These are phyloP conservation scores for Pseudozyma thailandica DNA, from an alignment of 1,284 basidiomycete genomes.

Conservation along the genomic window DNA sequence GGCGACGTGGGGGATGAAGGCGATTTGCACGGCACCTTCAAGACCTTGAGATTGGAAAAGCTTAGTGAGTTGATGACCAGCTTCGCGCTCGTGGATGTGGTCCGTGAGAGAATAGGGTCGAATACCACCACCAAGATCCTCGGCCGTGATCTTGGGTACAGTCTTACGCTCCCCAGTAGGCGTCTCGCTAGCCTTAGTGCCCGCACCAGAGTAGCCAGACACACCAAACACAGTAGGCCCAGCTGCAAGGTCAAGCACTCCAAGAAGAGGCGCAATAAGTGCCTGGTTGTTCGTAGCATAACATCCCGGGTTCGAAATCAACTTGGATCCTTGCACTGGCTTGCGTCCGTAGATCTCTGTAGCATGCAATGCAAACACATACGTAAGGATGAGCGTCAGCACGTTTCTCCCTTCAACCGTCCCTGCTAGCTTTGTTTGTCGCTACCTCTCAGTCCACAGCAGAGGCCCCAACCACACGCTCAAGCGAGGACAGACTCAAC, in stretches of 20 bases:
- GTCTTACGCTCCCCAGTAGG: conserved; percentile 69
- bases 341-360: conserved; percentile 88
- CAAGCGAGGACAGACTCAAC: conserved; percentile 5
- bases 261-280: conserved; percentile 88
- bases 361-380: neutral
- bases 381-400: neutral
- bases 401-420: neutral
- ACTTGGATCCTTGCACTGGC: conserved; percentile 76
- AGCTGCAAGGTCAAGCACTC: conserved; percentile 66
- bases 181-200: conserved; percentile 75
- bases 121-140: conserved; percentile 80
- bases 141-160: conserved; percentile 82
- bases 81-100: conserved; percentile 98
- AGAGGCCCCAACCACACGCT: neutral
- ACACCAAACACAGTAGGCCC: conserved; percentile 82
- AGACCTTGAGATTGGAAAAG: conserved; percentile 68
- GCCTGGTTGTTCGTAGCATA: conserved; percentile 94
- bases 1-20: conserved; percentile 87
- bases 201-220: conserved; percentile 94
- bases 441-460: neutral
- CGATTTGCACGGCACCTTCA: conserved; percentile 74
- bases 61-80: conserved; percentile 80
- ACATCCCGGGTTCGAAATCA: conserved; percentile 97
- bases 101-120: conserved; percentile 90
- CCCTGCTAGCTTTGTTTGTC: no score